Conservation (phyloP, 2,329 filamentous ascomycete genomes). For the Oidium heveae region DNA sequence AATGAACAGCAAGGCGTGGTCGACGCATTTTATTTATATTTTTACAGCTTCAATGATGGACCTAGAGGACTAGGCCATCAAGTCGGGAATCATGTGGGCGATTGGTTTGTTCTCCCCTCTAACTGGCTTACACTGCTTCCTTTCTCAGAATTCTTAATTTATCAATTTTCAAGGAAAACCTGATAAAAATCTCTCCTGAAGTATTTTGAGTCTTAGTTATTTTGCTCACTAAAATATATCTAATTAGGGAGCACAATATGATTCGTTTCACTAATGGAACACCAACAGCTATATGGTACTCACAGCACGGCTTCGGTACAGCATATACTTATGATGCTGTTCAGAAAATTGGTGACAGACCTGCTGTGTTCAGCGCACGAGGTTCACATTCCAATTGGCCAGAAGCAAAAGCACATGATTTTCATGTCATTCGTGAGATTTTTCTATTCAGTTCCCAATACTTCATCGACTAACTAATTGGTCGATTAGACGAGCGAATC, state of each 20-base stretch:
- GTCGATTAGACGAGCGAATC: constrained; percentile 17
- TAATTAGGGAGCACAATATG: constrained; percentile 48
- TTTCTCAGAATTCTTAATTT: neutral
- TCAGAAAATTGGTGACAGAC: constrained; percentile 50
- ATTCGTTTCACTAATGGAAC: constrained; percentile 65
- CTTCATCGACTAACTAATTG: neutral
- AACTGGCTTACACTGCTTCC: neutral
- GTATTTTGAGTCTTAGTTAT: neutral
- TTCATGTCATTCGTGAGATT: constrained; percentile 34
- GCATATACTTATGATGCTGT: constrained; percentile 68
- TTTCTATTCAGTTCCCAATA: neutral
- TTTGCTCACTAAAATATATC: neutral
- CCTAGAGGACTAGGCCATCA: constrained; percentile 5
- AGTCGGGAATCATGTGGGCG: constrained; percentile 26
- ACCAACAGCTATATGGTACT: constrained; percentile 67
- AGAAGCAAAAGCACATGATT: constrained; percentile 33
- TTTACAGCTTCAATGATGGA: constrained; percentile 10
- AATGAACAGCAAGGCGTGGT: constrained; percentile 18
- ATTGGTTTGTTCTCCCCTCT: constrained; percentile 18
- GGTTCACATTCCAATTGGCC: constrained; percentile 50
- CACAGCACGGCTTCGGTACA: constrained; percentile 69
- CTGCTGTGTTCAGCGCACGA: constrained; percentile 39
- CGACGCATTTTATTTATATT: constrained; percentile 12
- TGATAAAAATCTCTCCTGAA: no score
- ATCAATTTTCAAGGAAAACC: no score